These are phyloP conservation scores for Phytophthora meadii DNA, from an alignment of 352 stramenopile genomes.

Conservation along the genomic window DNA sequence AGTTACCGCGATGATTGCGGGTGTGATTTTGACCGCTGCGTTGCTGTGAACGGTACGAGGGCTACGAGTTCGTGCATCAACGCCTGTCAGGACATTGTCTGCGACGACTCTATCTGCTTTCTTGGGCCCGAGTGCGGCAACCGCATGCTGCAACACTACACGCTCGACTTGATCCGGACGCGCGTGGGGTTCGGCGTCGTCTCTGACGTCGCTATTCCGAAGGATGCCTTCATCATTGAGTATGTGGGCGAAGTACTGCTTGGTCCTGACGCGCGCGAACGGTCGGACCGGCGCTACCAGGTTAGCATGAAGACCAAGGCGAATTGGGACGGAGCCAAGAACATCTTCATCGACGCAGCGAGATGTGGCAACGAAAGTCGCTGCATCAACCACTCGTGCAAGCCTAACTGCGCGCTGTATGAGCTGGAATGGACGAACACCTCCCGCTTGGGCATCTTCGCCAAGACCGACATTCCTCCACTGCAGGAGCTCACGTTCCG, in stretches of 20 bases:
- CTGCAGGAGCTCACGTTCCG: no score
- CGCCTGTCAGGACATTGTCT: not conserved
- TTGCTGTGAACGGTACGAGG: not conserved
- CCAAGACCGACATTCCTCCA: no score
- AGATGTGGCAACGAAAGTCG: constrained; percentile 3
- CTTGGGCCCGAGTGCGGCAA: not conserved
- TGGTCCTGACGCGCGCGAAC: not conserved
- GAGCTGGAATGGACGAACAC: constrained; percentile 10
- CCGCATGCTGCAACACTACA: not conserved
- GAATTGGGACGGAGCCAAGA: not conserved
- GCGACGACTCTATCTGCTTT: not conserved
- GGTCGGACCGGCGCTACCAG: not conserved
- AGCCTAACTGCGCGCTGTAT: not conserved
- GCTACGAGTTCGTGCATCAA: not conserved
- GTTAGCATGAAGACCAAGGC: not conserved
- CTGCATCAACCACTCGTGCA: constrained; percentile 5
- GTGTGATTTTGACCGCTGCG: not conserved
- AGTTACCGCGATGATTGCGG: not conserved
- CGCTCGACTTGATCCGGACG: not conserved
- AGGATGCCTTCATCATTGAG: constrained; percentile 1
- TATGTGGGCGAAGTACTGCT: not conserved
- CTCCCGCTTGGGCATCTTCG: not conserved
- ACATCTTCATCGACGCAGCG: constrained; percentile 1
- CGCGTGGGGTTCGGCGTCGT: constrained; percentile 1
- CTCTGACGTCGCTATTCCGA: not conserved